phyloP scores from a whole-genome alignment of 345 rosid genomes.

The Brassica napus region Da-Ae NC_063450.1:32326501-32327000 shows the following conservation, averaged over 20 bases:
- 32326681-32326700: not conserved
- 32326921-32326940: not conserved
- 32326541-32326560: no score
- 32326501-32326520: no score
- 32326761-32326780: conserved; percentile 26
- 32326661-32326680: not conserved
- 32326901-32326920: not conserved
- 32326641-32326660: not conserved
- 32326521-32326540: no score
- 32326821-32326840: conserved; percentile 55
- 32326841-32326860: conserved; percentile 57
- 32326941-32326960: not conserved
- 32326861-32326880: conserved; percentile 73
- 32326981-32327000: not conserved
- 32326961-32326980: not conserved
- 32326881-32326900: conserved; percentile 38
- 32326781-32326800: conserved; percentile 36
- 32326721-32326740: not conserved
- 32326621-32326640: not conserved
- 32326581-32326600: no score
- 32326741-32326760: conserved; percentile 1
- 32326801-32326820: conserved; percentile 68
- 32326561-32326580: no score
- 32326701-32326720: conserved; percentile 4
- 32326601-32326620: not conserved